phyloP scores from a whole-genome alignment of 129 eudicot genomes.

The Artemisia argyi region DNA sequence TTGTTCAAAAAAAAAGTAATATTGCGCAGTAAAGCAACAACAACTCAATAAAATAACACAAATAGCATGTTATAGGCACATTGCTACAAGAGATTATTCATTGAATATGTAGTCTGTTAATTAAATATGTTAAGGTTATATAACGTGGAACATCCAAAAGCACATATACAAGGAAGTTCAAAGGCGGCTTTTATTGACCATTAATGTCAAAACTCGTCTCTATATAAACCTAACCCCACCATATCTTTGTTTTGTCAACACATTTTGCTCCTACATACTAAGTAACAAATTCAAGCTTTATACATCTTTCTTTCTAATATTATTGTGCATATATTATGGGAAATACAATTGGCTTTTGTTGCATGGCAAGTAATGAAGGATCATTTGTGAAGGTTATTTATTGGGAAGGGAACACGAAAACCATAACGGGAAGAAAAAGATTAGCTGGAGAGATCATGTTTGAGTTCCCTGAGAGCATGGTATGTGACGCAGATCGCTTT shows the following conservation, averaged over 20 bases:
- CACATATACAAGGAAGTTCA: background rate
- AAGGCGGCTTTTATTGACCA: conserved; percentile 6
- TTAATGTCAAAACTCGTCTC: background rate
- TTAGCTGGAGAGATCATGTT: conserved; percentile 90
- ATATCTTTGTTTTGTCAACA: conserved; percentile 1
- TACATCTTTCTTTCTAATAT: too few species aligned
- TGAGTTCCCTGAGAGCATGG: conserved; percentile 77
- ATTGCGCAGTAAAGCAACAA: background rate
- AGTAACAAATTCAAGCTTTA: background rate
- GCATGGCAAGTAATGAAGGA: background rate
- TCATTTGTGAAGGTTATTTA: conserved; percentile 41
- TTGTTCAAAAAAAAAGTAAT: too few species aligned
- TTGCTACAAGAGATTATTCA: background rate
- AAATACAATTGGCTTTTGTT: conserved; percentile 24
- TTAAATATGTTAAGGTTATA: background rate
- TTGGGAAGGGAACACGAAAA: conserved; percentile 50
- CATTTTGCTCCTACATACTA: background rate
- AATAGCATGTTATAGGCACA: conserved; percentile 4
- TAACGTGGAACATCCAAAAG: conserved; percentile 7
- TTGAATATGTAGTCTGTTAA: background rate
- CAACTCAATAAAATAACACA: background rate
- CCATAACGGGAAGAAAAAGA: conserved; percentile 25
- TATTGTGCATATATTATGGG: conserved; percentile 30
- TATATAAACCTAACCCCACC: conserved; percentile 12
- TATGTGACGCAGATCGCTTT: conserved; percentile 72